Evolutionary conservation across 495 filamentous ascomycete species (phyloP), one percentile per base, ranked within the genome.

Genomic region (Durotheca rogersii): DNA sequence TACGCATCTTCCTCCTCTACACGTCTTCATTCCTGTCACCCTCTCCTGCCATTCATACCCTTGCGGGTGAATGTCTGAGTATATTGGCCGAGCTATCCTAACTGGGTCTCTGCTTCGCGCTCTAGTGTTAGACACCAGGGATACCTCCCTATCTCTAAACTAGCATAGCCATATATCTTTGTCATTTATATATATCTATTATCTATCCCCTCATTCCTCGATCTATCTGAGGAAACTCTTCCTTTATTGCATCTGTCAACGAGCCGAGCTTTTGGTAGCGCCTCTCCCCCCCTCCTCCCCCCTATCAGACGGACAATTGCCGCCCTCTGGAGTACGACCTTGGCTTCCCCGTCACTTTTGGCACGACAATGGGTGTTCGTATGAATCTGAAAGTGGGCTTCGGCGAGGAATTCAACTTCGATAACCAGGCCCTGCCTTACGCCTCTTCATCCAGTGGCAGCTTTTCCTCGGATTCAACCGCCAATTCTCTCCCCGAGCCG

Each of bases 401-500:
- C 7, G 47, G 58, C 17, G 57, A 61, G 7, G 54, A 51, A 9
- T 68, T 68, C 47, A 33, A 39, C 37, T 51, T 72, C 19, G 48
- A 59, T 35, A 37, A 34, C 27, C 61, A 67, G 4, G 7, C 44
- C 3, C 5, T 55, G 51, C 29, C 54, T n/a, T 66, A 52, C 34
- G 40, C 49, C 29, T 62, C 65, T 32, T 62, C 65, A 1, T 65
- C 64, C 25, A 51, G 44, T 6, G 57, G 60, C 34, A 60, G 58
- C 39, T 62, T 62, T 31, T 72, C 69, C 12, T 71, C 66, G 2
- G 66, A 56, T 5, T 62, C 68, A 20, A 65, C 66, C 10, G 32
- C 57, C 17, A 51, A 57, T 25, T 67, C 71, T 18, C 43, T 56
- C 25, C 69, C 61, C 23, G 67, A 65, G 18, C 65, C 70, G 3